Evolutionary conservation across 176 grass and related monocot genomes (phyloP), one percentile per base, ranked within the genome.

Genomic region (Avena insularis): DNA sequence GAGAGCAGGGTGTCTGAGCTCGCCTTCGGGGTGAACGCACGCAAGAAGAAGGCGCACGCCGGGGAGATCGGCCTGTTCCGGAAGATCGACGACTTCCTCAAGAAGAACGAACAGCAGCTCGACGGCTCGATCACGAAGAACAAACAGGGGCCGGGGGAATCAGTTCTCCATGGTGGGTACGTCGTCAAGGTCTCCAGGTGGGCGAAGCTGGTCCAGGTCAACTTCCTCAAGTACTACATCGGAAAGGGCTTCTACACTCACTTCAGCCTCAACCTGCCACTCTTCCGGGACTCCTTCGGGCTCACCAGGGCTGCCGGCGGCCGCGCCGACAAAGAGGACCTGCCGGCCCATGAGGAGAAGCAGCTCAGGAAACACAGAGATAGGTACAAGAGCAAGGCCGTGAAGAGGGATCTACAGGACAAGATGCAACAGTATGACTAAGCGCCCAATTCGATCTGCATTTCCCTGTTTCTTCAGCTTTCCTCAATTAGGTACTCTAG

Each of bases 31-130:
- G 12, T 8, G 33, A 8, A 35, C 64, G 64, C 64, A 16, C 64
- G 64, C 13, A 67, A 16, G 13, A 67, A 35, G 64, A 35, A 67
- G 64, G 29, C 29, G 12, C 5, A 35, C 64, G 64, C 29, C 64
- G 29, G 64, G 64, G 64, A 67, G 64, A 35, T 16, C 13, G 12
- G 6, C 64, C 29, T 67, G 29, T 35, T 67, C 64, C 64, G 29
- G 29, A 29, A 67, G 64, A 67, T 67, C 64, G 64, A 67, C 29
- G 64, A 67, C 13, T 67, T 67, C 64, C 64, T 67, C 64, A 67
- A 67, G 64, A 67, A 67, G 64, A 67, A 67, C 29, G 64, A 67
- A 2, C 5, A 33, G 63, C 63, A 66, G 27, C 63, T 31, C 63
- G 2, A 15, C 2, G 63, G 63, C 25, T 33, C 31, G 63, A 23